A percentile compares a stretch with the other conserved stretches of the same genome.
Evolutionary conservation across 2,329 filamentous ascomycete genomes (phyloP).

Genomic region (Arachnopeziza araneosa): DNA sequence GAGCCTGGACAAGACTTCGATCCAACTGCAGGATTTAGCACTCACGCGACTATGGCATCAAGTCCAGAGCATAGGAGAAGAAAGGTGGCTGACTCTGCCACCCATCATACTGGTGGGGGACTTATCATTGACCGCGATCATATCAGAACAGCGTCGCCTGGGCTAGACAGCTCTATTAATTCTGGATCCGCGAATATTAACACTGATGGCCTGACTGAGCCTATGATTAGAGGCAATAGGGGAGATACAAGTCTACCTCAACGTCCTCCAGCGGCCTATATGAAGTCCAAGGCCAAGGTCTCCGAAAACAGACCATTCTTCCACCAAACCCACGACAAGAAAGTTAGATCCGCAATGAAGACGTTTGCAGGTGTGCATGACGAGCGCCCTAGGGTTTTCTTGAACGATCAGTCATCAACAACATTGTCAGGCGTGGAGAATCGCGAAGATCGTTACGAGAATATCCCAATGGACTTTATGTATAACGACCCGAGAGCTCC

Average conservation of each 20-base stretch:
- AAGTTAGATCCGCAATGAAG: neutral
- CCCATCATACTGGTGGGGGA: neutral
- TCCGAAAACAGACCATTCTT: neutral
- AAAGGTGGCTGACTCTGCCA: neutral
- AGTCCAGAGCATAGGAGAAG: neutral
- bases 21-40: neutral
- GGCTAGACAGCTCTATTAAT: neutral
- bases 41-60: neutral
- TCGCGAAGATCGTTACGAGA: neutral
- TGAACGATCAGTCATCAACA: neutral
- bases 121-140: neutral
- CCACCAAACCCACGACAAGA: neutral
- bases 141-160: neutral
- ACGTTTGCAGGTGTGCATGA: neutral
- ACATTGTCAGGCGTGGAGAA: neutral
- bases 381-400: neutral
- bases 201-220: neutral
- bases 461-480: neutral
- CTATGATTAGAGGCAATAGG: neutral
- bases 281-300: neutral
- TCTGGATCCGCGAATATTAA: neutral
- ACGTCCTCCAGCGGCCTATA: neutral
- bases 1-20: neutral
- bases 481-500: neutral
- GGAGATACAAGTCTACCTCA: neutral